Evolutionary conservation across 2,329 filamentous ascomycete genomes (phyloP), one percentile per base, ranked within the genome.

Genomic region (Tolypocladium nubicola): DNA sequence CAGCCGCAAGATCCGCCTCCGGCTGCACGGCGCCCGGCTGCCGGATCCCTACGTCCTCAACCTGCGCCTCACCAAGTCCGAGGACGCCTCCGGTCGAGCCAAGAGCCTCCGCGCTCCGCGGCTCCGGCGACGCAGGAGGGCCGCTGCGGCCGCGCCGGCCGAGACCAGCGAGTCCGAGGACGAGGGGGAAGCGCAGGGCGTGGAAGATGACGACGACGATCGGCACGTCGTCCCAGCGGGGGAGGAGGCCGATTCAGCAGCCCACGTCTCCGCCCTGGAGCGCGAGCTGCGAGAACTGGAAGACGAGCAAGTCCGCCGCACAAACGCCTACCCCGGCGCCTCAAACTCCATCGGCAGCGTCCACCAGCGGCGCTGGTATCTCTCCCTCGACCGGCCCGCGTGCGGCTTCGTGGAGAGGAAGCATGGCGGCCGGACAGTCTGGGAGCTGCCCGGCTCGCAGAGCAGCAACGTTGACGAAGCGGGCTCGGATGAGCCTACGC

Each of bases 291-390:
- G 69, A 6, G 75, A 80, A 62, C 65, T 76, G 10, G 74, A 81
- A 57, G 78, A 84, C 58, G 76, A 79, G 43, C 70, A 79, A 35
- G 79, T 86, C 30, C 79, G 82, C 9, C 67, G 67, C 2, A 82
- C 78, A 7, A 89, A 89, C 63, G 84, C 86, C 5, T 89, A 89
- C 63, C 71, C 79, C 0, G 86, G 86, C 6, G 83, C 87, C 0
- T 75, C 64, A 1, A 89, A 89, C 63, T 80, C 76, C 3, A 84
- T 89, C 45, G 82, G 80, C 7, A 88, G 85, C 41, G 73, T 89
- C 4, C 80, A 89, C 63, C 85, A 89, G 67, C 77, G 86, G 6
- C 75, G 76, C 47, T 89, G 85, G 87, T 87, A 82, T 59, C 64
- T 88, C 21, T 80, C 80, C 13, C 72, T 89, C 1, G 86, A 89